A percentile compares a stretch with the other conserved stretches of the same genome.
These are phyloP conservation scores for Russula compacta DNA, from an alignment of 768 basidiomycete genomes.

Conservation along the genomic window DNA sequence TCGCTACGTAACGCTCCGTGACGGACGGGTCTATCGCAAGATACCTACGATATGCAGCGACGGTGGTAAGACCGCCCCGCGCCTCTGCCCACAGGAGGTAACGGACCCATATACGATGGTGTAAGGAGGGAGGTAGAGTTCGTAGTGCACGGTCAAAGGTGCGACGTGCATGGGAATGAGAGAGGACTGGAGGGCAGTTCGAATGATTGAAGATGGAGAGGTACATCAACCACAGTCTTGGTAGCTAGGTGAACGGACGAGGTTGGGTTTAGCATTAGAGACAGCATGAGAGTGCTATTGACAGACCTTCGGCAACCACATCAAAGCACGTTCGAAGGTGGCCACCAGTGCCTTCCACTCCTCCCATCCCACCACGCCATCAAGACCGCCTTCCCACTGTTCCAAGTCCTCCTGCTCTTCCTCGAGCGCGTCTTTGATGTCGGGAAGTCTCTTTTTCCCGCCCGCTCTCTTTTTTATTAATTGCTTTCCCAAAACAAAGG, in stretches of 20 bases:
- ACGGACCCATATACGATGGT: slow-evolving; percentile 84
- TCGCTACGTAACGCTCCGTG: slow-evolving; percentile 66
- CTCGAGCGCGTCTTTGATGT: slow-evolving; percentile 82
- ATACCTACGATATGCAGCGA: slow-evolving; percentile 82
- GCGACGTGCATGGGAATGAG: slow-evolving; percentile 83
- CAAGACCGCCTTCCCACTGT: slow-evolving; percentile 79
- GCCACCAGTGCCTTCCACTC: slow-evolving; percentile 91
- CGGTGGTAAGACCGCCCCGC: slow-evolving; percentile 69
- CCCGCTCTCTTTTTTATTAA: slow-evolving; percentile 68
- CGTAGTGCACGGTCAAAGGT: slow-evolving; percentile 93
- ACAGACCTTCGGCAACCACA: slow-evolving; percentile 87
- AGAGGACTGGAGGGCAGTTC: slow-evolving; percentile 72
- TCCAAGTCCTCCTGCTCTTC: slow-evolving; percentile 74
- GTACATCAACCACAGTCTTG: slow-evolving; percentile 91
- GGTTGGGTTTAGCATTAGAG: not conserved
- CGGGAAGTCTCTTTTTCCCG: slow-evolving; percentile 86
- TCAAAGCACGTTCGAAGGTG: slow-evolving; percentile 83
- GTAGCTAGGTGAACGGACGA: slow-evolving; percentile 46
- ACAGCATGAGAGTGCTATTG: not conserved
- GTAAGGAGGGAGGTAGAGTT: slow-evolving; percentile 86
- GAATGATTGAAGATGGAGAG: slow-evolving; percentile 85
- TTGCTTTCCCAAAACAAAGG: slow-evolving; percentile 75
- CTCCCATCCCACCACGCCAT: slow-evolving; percentile 87
- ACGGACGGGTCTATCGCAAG: slow-evolving; percentile 71
- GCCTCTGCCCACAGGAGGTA: slow-evolving; percentile 90